Percentiles rank a stretch among this genome's conserved stretches.
Conservation (phyloP, 345 rosid species). For the Citrus sinensis region DNA sequence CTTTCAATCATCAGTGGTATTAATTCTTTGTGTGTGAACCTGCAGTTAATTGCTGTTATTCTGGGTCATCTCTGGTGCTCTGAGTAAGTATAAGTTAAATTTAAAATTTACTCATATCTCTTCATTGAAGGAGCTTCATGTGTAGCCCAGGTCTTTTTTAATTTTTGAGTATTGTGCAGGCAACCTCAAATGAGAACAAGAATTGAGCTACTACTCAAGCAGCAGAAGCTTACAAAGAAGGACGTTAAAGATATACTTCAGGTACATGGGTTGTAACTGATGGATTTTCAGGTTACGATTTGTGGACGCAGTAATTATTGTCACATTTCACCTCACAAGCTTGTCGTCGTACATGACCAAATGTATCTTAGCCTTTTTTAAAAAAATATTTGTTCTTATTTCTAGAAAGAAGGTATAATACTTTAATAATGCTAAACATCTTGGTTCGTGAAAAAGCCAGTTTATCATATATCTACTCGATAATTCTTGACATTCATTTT, state of each 20-base stretch:
- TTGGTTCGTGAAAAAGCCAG: not conserved
- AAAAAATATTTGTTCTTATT: not conserved
- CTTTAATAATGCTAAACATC: not conserved
- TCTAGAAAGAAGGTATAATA: too few relatives aligned
- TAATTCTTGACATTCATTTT: not conserved
- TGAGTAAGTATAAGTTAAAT: constrained; percentile 56
- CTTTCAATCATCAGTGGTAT: not conserved
- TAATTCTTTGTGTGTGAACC: constrained; percentile 9
- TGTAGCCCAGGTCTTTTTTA: not conserved
- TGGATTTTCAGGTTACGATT: not conserved
- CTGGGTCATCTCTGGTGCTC: constrained; percentile 96
- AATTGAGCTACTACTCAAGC: constrained; percentile 84
- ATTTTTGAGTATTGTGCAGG: constrained; percentile 32
- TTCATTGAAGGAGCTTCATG: constrained; percentile 9
- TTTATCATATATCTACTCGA: not conserved
- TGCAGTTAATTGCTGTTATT: constrained; percentile 83
- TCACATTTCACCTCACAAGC: not conserved
- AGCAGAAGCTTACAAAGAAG: constrained; percentile 74
- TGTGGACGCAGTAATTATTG: not conserved
- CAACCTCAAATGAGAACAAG: constrained; percentile 76
- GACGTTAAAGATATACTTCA: constrained; percentile 78
- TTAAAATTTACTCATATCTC: not conserved
- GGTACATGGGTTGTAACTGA: constrained; percentile 37
- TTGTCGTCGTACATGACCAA: not conserved
- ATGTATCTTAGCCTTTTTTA: not conserved